Percentiles rank a stretch among this genome's conserved stretches.
Conservation (phyloP, 2,329 filamentous ascomycete species). For the Apiospora hydei region DNA sequence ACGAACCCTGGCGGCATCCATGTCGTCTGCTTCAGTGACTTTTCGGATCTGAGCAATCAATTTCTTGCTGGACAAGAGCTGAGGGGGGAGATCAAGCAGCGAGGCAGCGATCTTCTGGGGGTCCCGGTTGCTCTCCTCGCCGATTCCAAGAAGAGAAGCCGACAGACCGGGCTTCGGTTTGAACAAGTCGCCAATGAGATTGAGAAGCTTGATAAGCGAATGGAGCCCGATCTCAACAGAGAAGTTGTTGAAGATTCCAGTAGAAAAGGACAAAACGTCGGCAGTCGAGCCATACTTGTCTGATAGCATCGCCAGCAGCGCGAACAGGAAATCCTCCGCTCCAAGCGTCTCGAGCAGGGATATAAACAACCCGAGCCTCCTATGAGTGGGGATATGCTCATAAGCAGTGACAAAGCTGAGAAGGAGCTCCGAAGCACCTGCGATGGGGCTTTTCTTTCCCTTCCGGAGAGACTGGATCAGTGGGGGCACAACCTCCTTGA, state of each 20-base stretch:
- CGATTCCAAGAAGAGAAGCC: slow-evolving; percentile 70
- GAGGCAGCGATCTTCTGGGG: slow-evolving; percentile 59
- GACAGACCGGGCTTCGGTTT: slow-evolving; percentile 78
- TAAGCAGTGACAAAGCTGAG: slow-evolving; percentile 96
- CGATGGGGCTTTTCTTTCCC: slow-evolving; percentile 78
- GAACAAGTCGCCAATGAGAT: slow-evolving; percentile 77
- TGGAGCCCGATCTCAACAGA: slow-evolving; percentile 78
- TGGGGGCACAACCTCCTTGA: slow-evolving; percentile 91
- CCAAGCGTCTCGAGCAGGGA: slow-evolving; percentile 87
- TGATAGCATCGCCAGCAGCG: slow-evolving; percentile 86
- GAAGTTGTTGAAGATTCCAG: slow-evolving; percentile 77
- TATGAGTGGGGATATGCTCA: slow-evolving; percentile 90
- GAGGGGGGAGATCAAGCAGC: slow-evolving; percentile 64
- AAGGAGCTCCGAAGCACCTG: slow-evolving; percentile 87
- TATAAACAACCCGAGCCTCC: slow-evolving; percentile 82
- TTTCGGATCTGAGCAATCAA: slow-evolving; percentile 63
- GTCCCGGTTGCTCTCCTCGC: slow-evolving; percentile 56
- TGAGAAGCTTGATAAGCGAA: slow-evolving; percentile 78
- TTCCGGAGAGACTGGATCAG: slow-evolving; percentile 85
- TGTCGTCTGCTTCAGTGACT: slow-evolving; percentile 67
- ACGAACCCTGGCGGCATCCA: slow-evolving; percentile 71
- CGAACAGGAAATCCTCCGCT: slow-evolving; percentile 85
- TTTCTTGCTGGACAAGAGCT: slow-evolving; percentile 64
- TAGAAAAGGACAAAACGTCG: slow-evolving; percentile 76
- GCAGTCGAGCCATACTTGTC: slow-evolving; percentile 85